phyloP scores from a whole-genome alignment of 139 green algal genomes.

The Mychonastes homosphaera region DNA sequence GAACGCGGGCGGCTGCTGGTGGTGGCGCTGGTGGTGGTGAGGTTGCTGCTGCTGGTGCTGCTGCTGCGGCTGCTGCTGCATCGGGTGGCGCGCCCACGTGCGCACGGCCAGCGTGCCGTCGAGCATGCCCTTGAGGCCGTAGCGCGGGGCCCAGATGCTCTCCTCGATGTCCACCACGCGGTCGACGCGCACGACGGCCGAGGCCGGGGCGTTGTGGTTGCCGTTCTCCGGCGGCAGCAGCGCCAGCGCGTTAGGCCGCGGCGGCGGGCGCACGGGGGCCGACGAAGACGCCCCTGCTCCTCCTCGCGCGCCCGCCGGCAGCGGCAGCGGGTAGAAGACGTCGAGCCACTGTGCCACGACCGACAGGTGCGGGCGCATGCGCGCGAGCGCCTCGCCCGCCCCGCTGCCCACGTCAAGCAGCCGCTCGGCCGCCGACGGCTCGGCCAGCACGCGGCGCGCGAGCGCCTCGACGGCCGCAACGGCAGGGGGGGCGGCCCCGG shows the following conservation, averaged over 20 bases:
- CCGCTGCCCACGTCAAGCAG: constrained; percentile 12
- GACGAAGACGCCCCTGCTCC: too few relatives aligned
- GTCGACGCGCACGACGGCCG: constrained; percentile 17
- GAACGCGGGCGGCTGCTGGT: not conserved
- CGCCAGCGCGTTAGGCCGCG: not conserved
- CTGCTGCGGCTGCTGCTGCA: not conserved
- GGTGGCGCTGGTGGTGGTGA: constrained; percentile 2
- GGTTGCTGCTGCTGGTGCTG: constrained; percentile 7
- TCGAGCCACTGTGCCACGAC: not conserved
- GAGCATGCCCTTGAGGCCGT: constrained; percentile 85
- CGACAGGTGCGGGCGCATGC: not conserved
- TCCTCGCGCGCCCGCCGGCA: too few relatives aligned
- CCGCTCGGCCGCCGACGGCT: not conserved
- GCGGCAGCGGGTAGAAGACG: not conserved
- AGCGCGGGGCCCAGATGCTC: constrained; percentile 74
- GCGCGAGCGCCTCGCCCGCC: constrained; percentile 4
- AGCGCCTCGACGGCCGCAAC: too few relatives aligned
- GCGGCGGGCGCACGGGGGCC: too few relatives aligned
- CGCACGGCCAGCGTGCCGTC: constrained; percentile 60
- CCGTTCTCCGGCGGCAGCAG: not conserved
- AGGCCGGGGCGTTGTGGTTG: not conserved
- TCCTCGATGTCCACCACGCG: constrained; percentile 91
- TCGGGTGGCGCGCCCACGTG: not conserved
- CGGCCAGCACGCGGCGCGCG: not conserved
- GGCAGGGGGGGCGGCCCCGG: too few relatives aligned